Base-by-base conservation (phyloP, 2,329 filamentous ascomycete genomes). In the Mariannaea sp. region DNA sequence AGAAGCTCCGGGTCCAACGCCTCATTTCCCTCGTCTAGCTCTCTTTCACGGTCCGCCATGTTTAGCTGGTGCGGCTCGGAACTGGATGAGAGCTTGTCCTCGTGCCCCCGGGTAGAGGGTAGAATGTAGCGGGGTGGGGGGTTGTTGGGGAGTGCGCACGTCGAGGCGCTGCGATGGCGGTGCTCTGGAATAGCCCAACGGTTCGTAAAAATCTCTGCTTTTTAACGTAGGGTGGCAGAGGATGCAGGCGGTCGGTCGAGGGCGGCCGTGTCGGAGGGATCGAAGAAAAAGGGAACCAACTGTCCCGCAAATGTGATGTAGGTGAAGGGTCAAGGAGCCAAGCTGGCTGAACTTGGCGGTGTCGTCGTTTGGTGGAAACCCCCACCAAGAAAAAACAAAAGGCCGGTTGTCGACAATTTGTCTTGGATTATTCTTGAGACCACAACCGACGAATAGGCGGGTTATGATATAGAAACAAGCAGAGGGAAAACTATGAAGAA, bases 1-100 rank as follows among this genome's bases (percentile, higher is more conserved):
- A 97, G 81, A 57, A 87, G 84, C 75, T 95, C 92, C 3, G 94
- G 94, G 74, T 97, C 93, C 30, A 74, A 81, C 29, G 78, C 77
- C 68, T 82, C 82, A 57, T 81, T 78, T 59, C 65, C 62, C 39
- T 76, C 73, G 32, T 79, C 75, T 42, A 75, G 71, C 19, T 80
- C 76, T 51, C 75, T 75, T 47, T 77, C 73, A 55, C 74, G 73
- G 64, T 80, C 77, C 53, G 75, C 74, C 80, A 83, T 83, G 56
- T 38, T n/a, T 65, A 33, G 38, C 38, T 24, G 24, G 26, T 19
- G 16, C 14, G 33, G 38, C 27, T 36, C 29, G 20, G 45, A 43
- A 13, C 40, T 36, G 20, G 24, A 19, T n/a, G n/a, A 29, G 13
- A 33, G 30, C 26, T 40, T 40, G 26, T 27, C 26, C 38, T 39